phyloP scores from a whole-genome alignment of 164 flowering plant species.

The Stephania yunnanensis region DNA sequence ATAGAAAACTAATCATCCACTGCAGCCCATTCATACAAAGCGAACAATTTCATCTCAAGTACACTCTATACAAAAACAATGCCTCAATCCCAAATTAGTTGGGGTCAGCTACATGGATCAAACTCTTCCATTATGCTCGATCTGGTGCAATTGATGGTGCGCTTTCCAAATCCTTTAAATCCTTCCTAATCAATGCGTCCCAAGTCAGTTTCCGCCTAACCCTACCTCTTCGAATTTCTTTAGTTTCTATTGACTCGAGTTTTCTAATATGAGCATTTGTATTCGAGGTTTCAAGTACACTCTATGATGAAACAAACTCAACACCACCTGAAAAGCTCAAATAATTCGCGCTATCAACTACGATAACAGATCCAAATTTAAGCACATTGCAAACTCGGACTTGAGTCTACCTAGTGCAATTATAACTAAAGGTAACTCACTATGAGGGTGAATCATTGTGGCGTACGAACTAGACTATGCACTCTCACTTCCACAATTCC shows the following conservation, averaged over 20 bases:
- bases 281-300: neutral
- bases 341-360: neutral
- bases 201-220: no score
- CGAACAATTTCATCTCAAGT: neutral
- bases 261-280: neutral
- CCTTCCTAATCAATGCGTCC: no score
- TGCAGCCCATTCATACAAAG: neutral
- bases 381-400: neutral
- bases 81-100: neutral
- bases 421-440: no score
- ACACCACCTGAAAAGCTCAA: neutral
- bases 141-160: no score
- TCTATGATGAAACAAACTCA: neutral
- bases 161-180: no score
- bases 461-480: no score
- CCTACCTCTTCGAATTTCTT: neutral
- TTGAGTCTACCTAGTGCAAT: neutral
- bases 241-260: neutral
- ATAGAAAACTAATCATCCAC: constrained; percentile 2
- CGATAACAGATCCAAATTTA: neutral
- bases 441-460: neutral
- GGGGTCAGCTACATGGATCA: no score
- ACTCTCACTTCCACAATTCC: no score
- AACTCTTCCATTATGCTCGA: no score
- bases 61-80: neutral